Evolutionary conservation across 2,329 filamentous ascomycete species (phyloP), one percentile per base, ranked within the genome.

Genomic region (Alternaria viburni): DNA sequence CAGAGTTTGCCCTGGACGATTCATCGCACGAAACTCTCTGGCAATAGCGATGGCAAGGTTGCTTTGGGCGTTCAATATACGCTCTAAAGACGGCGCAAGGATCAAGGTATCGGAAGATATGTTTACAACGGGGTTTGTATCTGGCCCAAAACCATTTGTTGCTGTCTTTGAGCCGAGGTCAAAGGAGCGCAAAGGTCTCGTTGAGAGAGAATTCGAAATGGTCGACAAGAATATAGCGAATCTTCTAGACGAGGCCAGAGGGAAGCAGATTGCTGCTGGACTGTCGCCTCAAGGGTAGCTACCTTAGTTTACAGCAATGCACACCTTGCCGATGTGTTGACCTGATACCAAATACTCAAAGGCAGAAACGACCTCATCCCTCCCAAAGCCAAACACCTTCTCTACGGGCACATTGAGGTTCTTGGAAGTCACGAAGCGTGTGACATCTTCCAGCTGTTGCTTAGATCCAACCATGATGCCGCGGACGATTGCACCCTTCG

Each of bases 401-500:
- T 81, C 78, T 10, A 81, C 64, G 11, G 58, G 74, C 25, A 70
- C 41, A 9, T 50, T 68, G 17, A 81, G 74, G 43, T 72, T 57
- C 57, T 75, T 63, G 9, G 69, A 67, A 10, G 69, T 72, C 44
- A 80, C 74, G 51, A 80, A 79, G 17, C 65, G 62, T 28, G 67
- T 64, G 67, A 81, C 73, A 43, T 77, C 76, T 60, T 79, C 77
- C 30, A 80, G 85, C 23, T 84, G 78, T 60, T 86, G 84, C 69
- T 81, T 84, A 0, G 87, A 86, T 0, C 88, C 89, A 70, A 88
- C 88, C 44, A 88, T 72, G 9, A 90, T 83, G 0, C 88, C 83
- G 68, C 83, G 74, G 3, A 83, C 66, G 21, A 79, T 57, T 58
- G 71, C 74, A 17, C 64, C 72, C 52, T 81, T 80, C 6, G 32